phyloP scores from a whole-genome alignment of 768 basidiomycete species.

The Rossbeevera mucosa region DNA sequence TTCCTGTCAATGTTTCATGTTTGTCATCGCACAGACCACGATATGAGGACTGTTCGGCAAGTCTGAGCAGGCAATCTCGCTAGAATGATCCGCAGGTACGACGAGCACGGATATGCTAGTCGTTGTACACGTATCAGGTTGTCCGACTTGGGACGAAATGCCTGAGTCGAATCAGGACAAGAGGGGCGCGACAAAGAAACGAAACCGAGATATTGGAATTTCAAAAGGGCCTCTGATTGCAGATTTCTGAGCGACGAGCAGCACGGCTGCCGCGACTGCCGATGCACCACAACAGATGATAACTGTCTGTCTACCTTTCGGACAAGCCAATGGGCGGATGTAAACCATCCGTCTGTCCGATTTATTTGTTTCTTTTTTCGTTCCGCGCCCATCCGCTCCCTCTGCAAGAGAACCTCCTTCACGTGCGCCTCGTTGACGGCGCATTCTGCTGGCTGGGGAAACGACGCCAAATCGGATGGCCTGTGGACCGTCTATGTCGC shows the following conservation, averaged over 20 bases:
- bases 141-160: not conserved
- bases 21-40: constrained; percentile 21
- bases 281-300: constrained; percentile 21
- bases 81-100: constrained; percentile 2
- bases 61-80: not conserved
- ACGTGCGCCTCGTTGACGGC: constrained; percentile 10
- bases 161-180: not conserved
- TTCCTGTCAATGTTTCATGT: constrained; percentile 40
- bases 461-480: constrained; percentile 21
- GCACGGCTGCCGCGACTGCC: constrained; percentile 20
- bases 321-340: constrained; percentile 29
- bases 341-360: constrained; percentile 21
- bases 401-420: constrained; percentile 7
- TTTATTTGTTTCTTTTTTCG: constrained; percentile 31
- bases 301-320: constrained; percentile 15
- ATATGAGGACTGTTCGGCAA: not conserved
- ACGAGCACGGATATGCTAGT: not conserved
- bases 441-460: constrained; percentile 4
- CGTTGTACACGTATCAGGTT: not conserved
- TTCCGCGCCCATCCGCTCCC: constrained; percentile 24
- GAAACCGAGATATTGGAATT: constrained; percentile 14
- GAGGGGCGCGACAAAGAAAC: constrained; percentile 5
- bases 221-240: constrained; percentile 21
- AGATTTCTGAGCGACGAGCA: constrained; percentile 21
- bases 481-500: constrained; percentile 16